Evolutionary conservation across 805 yeast species (phyloP).

Genomic region (Blastobotrys americana): DNA sequence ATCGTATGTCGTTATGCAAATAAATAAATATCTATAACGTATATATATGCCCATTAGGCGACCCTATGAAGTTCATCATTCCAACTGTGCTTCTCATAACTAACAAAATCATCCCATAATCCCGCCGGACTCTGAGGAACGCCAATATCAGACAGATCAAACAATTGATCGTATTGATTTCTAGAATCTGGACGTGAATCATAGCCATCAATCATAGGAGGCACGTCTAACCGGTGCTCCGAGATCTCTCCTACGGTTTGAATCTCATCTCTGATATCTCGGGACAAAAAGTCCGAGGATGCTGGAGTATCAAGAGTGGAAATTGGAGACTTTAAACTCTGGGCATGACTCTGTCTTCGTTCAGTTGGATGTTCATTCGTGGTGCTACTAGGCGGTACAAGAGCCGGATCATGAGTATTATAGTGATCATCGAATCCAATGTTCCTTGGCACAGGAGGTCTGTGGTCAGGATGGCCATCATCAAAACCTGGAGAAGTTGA

Average conservation of each 20-base stretch:
- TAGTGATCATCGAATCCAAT: too few relatives aligned
- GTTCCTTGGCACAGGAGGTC: too few relatives aligned
- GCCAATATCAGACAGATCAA: not conserved
- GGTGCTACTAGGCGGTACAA: too few relatives aligned
- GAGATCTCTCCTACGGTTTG: not conserved
- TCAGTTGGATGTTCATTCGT: too few relatives aligned
- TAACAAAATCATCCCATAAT: not conserved
- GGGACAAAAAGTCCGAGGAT: not conserved
- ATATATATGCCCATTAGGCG: not conserved
- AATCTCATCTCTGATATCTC: not conserved
- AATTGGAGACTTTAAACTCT: not conserved
- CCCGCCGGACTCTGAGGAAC: not conserved
- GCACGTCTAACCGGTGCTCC: not conserved
- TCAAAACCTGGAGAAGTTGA: not conserved
- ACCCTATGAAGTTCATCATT: not conserved
- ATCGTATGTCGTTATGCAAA: too few relatives aligned
- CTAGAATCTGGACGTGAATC: not conserved
- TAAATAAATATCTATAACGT: too few relatives aligned
- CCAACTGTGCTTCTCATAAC: not conserved
- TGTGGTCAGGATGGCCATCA: too few relatives aligned
- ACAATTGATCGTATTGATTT: not conserved
- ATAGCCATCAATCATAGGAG: not conserved
- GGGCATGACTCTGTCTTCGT: too few relatives aligned
- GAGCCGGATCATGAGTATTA: too few relatives aligned
- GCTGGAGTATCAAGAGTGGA: not conserved